Conservation (phyloP, 139 green algal species). For the Nannochloris sp. region DNA sequence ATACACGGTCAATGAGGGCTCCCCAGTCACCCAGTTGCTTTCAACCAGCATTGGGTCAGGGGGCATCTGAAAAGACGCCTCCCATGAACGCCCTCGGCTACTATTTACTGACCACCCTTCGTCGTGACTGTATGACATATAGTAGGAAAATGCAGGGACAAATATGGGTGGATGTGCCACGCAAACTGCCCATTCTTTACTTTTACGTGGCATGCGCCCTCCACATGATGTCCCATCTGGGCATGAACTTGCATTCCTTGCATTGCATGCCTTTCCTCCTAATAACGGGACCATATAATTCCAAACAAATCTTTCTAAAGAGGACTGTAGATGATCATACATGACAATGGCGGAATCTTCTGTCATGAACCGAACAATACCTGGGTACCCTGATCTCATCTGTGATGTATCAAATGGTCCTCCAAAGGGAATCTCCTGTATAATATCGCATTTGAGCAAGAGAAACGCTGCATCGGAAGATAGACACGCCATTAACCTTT, state of each 20-base stretch:
- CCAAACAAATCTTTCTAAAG: conserved; percentile 41
- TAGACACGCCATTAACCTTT: too few relatives aligned
- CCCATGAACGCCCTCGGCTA: conserved; percentile 26
- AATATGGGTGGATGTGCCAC: conserved; percentile 38
- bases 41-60: conserved; percentile 55
- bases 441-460: too few relatives aligned
- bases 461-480: too few relatives aligned
- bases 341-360: neutral
- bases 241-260: conserved; percentile 13
- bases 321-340: neutral
- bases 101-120: conserved; percentile 17
- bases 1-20: conserved; percentile 40
- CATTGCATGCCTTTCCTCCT: conserved; percentile 5
- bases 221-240: conserved; percentile 12
- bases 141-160: conserved; percentile 43
- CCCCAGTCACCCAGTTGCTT: conserved; percentile 47
- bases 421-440: neutral
- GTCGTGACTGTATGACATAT: conserved; percentile 13
- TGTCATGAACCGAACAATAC: too few relatives aligned
- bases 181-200: conserved; percentile 33
- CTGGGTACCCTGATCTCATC: too few relatives aligned
- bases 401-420: neutral
- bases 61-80: conserved; percentile 39
- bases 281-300: conserved; percentile 30
- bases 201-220: neutral